A percentile compares a stretch with the other conserved stretches of the same genome.
phyloP scores from a whole-genome alignment of 345 rosid species.

The Erysimum cheiranthoides region DNA sequence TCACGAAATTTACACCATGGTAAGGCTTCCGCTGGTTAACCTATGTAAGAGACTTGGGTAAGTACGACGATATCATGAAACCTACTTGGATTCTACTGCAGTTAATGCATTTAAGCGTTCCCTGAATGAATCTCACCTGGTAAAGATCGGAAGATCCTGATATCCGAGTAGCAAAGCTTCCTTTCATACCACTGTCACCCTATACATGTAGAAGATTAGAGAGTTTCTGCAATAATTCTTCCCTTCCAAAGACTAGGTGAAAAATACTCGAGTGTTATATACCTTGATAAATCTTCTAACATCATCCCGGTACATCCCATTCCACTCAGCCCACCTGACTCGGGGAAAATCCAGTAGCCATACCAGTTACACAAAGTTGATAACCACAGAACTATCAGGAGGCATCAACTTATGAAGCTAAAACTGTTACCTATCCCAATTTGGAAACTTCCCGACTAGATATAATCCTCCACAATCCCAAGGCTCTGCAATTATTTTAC shows the following conservation, averaged over 20 bases:
- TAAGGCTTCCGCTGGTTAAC: conserved; percentile 88
- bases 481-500: conserved; percentile 94
- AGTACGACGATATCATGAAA: conserved; percentile 2
- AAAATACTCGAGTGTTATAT: conserved; percentile 4
- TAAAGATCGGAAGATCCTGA: conserved; percentile 92
- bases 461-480: conserved; percentile 99
- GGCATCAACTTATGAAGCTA: conserved; percentile 17
- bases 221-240: neutral
- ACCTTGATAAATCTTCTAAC: conserved; percentile 88
- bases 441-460: conserved; percentile 93
- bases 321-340: conserved; percentile 98
- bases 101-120: neutral
- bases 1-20: conserved; percentile 81
- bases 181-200: conserved; percentile 98
- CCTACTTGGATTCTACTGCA: neutral
- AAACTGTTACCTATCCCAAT: conserved; percentile 81
- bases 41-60: conserved; percentile 46
- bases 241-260: neutral
- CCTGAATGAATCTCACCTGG: conserved; percentile 53
- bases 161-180: conserved; percentile 83
- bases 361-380: conserved; percentile 17
- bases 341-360: conserved; percentile 26
- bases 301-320: conserved; percentile 95
- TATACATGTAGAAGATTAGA: conserved; percentile 38
- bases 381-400: neutral